Base-by-base conservation (phyloP, 805 yeast species). In the Soucietia sequanensis region DNA sequence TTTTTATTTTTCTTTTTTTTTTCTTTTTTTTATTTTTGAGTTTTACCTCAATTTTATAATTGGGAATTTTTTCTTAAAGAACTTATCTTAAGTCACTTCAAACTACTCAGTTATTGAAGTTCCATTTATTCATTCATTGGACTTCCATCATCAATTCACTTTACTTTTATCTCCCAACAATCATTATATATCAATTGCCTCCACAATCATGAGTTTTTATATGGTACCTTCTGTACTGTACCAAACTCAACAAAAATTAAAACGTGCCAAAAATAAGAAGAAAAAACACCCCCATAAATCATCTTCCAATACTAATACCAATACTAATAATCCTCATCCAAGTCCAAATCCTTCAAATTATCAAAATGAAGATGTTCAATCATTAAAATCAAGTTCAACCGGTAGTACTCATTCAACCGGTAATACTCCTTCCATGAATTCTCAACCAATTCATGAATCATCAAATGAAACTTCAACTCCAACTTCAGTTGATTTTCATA, bases 151-250 rank as follows among this genome's bases (percentile, higher is more conserved):
- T n/a, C n/a, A n/a, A n/a, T n/a, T n/a, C n/a, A n/a, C n/a, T n/a
- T n/a, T n/a, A n/a, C n/a, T n/a, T n/a, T n/a, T n/a, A n/a, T n/a
- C n/a, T n/a, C n/a, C n/a, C n/a, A n/a, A n/a, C n/a, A n/a, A n/a
- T n/a, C n/a, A n/a, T n/a, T n/a, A n/a, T n/a, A n/a, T n/a, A n/a
- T n/a, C n/a, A n/a, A 21, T 21, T 21, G 9, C 30, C 30, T 15
- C 12, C 20, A 19, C n/a, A 17, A 31, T 25, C 30, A 65, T 65
- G 72, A 63, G 61, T 40, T 66, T 58, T 44, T 65, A 52, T 30
- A 52, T 62, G 12, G 71, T 65, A 1, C 70, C 70, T 1, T 41
- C 65, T 14, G 59, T 64, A 37, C 63, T 60, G 54, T 67, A 61
- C 39, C 72, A 67, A 45, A 64, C 65, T 18, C 60, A 62, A 37